Base-by-base conservation (phyloP, 495 filamentous ascomycete species). In the Aspergillus cristatus region DNA sequence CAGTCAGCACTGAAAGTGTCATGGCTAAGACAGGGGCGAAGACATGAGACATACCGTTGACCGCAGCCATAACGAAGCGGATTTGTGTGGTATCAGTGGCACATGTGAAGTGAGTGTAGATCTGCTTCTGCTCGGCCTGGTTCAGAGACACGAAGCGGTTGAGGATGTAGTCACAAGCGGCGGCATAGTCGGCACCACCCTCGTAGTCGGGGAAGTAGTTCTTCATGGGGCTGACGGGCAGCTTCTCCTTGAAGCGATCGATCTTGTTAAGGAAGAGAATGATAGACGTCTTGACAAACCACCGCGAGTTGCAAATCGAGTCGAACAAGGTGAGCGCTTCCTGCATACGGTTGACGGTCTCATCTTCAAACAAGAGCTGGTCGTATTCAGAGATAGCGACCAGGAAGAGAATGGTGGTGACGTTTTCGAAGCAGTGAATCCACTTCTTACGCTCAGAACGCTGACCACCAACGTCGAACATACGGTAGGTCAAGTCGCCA, bases 261-360 rank as follows among this genome's bases (percentile, higher is more conserved):
- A 98, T 98, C 82, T 98, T 98, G 85, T 98, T 98, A 51, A 98
- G 75, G 82, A 98, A 98, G 37, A 97, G 71, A 67, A 98, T 98
- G 63, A 97, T 94, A 7, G 90, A 95, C 12, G 91, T 97, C 78
- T 94, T 97, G 65, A 93, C 86, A 63, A 98, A 98, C 90, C 94
- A 98, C 43, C 91, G 72, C 20, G 91, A 97, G 70, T 98, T 98
- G 72, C 90, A 96, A 58, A 98, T 98, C 6, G 91, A 96, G 65
- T 98, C 91, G 72, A 97, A 98, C 22, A 98, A 74, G 12, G 93
- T 98, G 38, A 98, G 69, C 3, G 91, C 91, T 67, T 98, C 91
- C 63, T 97, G 93, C 91, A 98, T 98, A 71, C 93, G 91, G 72
- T 98, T 98, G 55, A 74, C 70, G 17, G 70, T 72, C 57, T 75